Evolutionary conservation across 345 rosid species (phyloP).

Genomic region (Lepidium didymum): DNA sequence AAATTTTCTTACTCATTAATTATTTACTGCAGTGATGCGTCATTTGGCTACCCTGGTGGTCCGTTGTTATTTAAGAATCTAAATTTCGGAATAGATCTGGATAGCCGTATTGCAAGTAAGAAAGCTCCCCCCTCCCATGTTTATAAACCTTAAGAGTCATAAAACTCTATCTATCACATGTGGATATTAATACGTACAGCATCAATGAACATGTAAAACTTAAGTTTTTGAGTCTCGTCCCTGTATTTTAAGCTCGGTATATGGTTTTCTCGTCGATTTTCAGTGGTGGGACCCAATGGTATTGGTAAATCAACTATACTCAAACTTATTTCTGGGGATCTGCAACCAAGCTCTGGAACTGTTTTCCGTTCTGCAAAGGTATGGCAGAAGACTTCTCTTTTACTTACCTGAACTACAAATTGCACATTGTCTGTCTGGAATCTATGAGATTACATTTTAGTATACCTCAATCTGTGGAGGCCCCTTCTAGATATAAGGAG

Average conservation of each 20-base stretch:
- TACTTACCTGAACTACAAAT: neutral
- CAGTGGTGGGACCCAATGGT: conserved; percentile 99
- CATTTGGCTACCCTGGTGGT: conserved; percentile 97
- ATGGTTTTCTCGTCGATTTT: conserved; percentile 22
- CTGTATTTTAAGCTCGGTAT: conserved; percentile 1
- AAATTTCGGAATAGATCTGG: conserved; percentile 97
- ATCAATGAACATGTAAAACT: neutral
- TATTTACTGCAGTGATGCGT: conserved; percentile 72
- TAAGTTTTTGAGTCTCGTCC: neutral
- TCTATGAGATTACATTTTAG: neutral
- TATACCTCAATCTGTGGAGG: neutral
- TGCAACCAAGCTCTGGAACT: conserved; percentile 96
- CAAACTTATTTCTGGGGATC: conserved; percentile 88
- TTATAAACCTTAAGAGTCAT: neutral
- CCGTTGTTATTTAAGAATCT: conserved; percentile 79
- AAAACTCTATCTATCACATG: neutral
- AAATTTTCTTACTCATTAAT: neutral
- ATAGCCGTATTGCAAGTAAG: conserved; percentile 97
- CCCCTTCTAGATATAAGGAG: neutral
- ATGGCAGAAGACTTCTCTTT: conserved; percentile 12
- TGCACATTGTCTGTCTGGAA: neutral
- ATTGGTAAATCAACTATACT: conserved; percentile 98
- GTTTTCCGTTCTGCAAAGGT: conserved; percentile 99
- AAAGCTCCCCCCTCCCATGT: conserved; percentile 13
- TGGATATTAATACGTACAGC: conserved; percentile 3